Evolutionary conservation across 352 stramenopile genomes (phyloP).

Genomic region (Globisporangium orthogonon): DNA sequence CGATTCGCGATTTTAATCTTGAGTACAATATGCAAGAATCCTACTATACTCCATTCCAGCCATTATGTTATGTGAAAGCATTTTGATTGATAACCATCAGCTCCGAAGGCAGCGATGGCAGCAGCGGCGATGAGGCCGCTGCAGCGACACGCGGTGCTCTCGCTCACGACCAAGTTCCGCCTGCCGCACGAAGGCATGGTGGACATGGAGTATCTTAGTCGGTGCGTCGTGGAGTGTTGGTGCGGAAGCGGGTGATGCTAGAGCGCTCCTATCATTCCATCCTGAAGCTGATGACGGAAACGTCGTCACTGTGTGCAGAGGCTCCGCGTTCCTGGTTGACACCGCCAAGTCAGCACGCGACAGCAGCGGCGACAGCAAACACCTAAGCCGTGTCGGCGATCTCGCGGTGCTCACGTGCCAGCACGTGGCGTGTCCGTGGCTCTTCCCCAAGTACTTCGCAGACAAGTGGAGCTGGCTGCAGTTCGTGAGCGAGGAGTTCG

Average conservation of each 20-base stretch:
- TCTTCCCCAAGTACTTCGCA: conserved; percentile 68
- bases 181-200: conserved; percentile 75
- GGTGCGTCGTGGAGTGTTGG: conserved; percentile 15
- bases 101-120: background rate
- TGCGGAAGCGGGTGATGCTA: background rate
- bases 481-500: conserved; percentile 69
- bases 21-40: background rate
- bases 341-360: background rate
- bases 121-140: background rate
- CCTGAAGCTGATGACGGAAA: background rate
- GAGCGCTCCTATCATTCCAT: background rate
- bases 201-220: conserved; percentile 68
- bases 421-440: conserved; percentile 78
- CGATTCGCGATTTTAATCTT: background rate
- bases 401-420: conserved; percentile 62
- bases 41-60: background rate
- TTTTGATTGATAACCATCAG: background rate
- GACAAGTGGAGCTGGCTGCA: conserved; percentile 83
- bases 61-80: background rate
- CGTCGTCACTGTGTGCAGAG: conserved; percentile 18
- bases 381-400: background rate
- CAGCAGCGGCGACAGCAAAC: conserved; percentile 1
- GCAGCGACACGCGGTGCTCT: conserved; percentile 42
- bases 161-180: conserved; percentile 73
- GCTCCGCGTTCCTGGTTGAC: conserved; percentile 58